Evolutionary conservation across 306 rosid genomes (phyloP), one percentile per base, ranked within the genome.

Genomic region (Prosopis cineraria): DNA sequence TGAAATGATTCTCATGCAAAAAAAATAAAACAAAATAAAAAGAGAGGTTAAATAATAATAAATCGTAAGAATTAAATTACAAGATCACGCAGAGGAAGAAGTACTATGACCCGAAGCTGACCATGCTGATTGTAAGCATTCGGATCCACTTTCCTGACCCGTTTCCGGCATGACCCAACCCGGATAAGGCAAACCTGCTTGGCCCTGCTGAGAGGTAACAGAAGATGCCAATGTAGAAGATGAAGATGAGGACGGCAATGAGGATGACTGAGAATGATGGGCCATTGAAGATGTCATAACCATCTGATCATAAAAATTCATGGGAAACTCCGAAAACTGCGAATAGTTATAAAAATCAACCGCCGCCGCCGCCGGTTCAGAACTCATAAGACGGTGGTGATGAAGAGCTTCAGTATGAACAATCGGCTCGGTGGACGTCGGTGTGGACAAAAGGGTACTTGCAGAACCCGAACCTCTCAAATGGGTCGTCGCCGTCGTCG

Each of bases 401-500:
- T 12, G 36, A 80, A 77, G 60, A 50, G 87, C 17, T 59, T 43
- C 78, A 3, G 85, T 59, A 55, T 79, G 89, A 65, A 87, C 88
- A 47, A 86, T 68, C 1, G 96, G 85, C 2, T 86, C 88, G 2
- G 88, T 47, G 22, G 90, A 72, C 0, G 91, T 83, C 5, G 91
- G 47, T 52, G 82, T 52, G 9, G 91, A 81, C 41, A 79, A 75
- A 36, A 79, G 84, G 77, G 90, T 53, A 62, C 33, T 55, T 0
- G 48, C 7, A 72, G 90, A 27, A 64, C 27, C 70, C 1, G 78
- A 43, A 59, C 20, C 10, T 41, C 36, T 36, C 68, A 71, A 74
- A 10, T 73, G 85, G 58, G 78, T 73, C 9, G 47, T 62, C n/a
- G 47, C 3, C 10, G 40, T 56, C 6, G 55, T 64, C 36, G 71